Conservation (phyloP, 2,329 filamentous ascomycete genomes). For the Penicillium sclerotigenum region DNA sequence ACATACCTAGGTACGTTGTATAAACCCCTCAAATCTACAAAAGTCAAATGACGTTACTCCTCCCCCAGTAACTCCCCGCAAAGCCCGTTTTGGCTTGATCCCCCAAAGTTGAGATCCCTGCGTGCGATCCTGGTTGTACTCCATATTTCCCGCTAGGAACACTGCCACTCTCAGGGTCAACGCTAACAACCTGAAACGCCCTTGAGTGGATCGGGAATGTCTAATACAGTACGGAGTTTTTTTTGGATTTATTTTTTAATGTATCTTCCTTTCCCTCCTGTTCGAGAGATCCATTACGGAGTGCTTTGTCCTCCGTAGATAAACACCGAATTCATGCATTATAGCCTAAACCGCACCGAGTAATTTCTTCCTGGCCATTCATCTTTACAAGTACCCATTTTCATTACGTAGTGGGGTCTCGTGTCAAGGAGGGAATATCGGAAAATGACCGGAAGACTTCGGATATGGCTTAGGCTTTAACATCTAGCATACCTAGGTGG, state of each 20-base stretch:
- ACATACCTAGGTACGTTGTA: too few relatives aligned
- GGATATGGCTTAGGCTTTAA: not conserved
- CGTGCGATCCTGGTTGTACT: constrained; percentile 29
- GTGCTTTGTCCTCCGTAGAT: not conserved
- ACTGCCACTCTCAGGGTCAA: constrained; percentile 33
- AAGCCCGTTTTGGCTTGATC: constrained; percentile 23
- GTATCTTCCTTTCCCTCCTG: not conserved
- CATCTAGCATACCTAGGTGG: not conserved
- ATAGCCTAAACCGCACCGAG: not conserved
- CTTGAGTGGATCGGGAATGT: constrained; percentile 5
- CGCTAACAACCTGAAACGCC: constrained; percentile 35
- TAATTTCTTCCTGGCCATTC: not conserved
- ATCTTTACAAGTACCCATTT: not conserved
- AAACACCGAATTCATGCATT: not conserved
- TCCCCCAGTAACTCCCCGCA: constrained; percentile 24
- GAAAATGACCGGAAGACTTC: constrained; percentile 8
- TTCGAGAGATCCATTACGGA: not conserved
- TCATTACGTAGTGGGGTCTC: constrained; percentile 1
- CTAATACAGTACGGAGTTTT: not conserved
- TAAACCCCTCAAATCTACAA: not conserved
- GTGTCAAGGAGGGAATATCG: not conserved
- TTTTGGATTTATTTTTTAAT: not conserved
- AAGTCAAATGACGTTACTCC: constrained; percentile 17
- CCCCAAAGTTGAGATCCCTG: constrained; percentile 26
- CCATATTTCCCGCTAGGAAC: constrained; percentile 23